phyloP scores from a whole-genome alignment of 352 stramenopile genomes.

The Globisporangium orthogonon region DNA sequence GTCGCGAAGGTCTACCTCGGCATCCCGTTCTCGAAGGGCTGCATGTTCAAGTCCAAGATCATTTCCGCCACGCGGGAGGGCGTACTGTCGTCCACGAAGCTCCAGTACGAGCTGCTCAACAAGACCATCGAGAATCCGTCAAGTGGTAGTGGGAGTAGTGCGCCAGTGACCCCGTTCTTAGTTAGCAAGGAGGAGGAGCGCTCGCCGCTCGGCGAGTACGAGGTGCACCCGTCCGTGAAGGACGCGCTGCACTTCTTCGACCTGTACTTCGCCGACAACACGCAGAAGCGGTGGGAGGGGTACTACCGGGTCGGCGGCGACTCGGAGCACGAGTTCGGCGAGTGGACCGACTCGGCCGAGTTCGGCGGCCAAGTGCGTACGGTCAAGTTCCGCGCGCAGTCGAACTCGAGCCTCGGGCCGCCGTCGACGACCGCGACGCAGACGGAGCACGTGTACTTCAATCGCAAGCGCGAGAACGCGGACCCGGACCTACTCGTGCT shows the following conservation, averaged over 20 bases:
- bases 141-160: constrained; percentile 7
- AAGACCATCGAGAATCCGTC: constrained; percentile 25
- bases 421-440: constrained; percentile 49
- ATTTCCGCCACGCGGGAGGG: constrained; percentile 71
- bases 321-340: constrained; percentile 42
- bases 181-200: constrained; percentile 63
- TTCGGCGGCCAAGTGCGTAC: constrained; percentile 56
- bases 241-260: constrained; percentile 65
- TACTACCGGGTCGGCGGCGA: constrained; percentile 62
- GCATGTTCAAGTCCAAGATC: constrained; percentile 89
- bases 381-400: constrained; percentile 73
- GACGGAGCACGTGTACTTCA: constrained; percentile 46
- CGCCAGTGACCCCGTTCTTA: constrained; percentile 48
- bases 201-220: constrained; percentile 62
- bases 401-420: constrained; percentile 61
- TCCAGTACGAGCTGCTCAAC: constrained; percentile 63
- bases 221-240: constrained; percentile 41
- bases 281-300: constrained; percentile 38
- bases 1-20: constrained; percentile 63
- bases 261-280: constrained; percentile 57
- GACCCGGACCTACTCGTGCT: constrained; percentile 44
- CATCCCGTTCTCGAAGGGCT: constrained; percentile 84
- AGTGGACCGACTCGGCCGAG: constrained; percentile 54
- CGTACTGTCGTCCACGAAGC: constrained; percentile 38
- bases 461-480: constrained; percentile 24